Evolutionary conservation across 208 protist species (phyloP).

Genomic region (Porcisia deanei): DNA sequence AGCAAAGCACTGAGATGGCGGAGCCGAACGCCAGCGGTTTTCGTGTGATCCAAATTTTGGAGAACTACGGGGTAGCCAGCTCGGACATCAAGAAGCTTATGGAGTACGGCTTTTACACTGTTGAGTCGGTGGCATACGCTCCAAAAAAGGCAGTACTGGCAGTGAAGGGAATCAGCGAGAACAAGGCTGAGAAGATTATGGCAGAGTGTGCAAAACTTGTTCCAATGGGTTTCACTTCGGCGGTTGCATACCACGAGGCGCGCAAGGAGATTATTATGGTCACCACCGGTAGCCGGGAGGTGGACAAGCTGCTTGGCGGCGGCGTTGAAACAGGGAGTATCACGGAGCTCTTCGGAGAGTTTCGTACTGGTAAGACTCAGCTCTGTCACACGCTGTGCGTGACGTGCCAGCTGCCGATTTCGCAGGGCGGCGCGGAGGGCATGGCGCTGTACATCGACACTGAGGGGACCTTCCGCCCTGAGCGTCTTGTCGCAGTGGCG

Average conservation of each 20-base stretch:
- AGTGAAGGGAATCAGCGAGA: constrained; percentile 99
- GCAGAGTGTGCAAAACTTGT: constrained; percentile 94
- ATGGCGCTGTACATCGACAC: constrained; percentile 99
- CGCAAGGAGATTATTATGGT: constrained; percentile 97
- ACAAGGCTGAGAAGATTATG: constrained; percentile 98
- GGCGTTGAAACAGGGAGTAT: constrained; percentile 99
- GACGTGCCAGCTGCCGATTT: constrained; percentile 96
- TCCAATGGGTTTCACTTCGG: constrained; percentile 98
- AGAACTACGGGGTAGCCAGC: constrained; percentile 93
- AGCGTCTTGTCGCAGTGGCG: constrained; percentile 89
- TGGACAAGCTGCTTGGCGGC: constrained; percentile 97
- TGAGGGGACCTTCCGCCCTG: constrained; percentile 99
- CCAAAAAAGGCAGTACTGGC: constrained; percentile 96
- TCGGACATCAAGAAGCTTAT: constrained; percentile 98
- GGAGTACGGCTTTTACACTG: constrained; percentile 95
- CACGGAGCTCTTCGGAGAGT: constrained; percentile 99
- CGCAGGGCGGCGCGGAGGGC: constrained; percentile 96
- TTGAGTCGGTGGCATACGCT: constrained; percentile 97
- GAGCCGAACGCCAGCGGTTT: constrained; percentile 51
- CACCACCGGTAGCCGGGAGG: constrained; percentile 98
- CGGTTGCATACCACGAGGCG: constrained; percentile 95
- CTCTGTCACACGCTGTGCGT: constrained; percentile 99
- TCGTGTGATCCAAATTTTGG: constrained; percentile 89
- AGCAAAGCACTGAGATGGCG: constrained; percentile 31
- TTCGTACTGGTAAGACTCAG: constrained; percentile 99